Evolutionary conservation across 1,284 basidiomycete genomes (phyloP).

Genomic region (Porodaedalea pini): DNA sequence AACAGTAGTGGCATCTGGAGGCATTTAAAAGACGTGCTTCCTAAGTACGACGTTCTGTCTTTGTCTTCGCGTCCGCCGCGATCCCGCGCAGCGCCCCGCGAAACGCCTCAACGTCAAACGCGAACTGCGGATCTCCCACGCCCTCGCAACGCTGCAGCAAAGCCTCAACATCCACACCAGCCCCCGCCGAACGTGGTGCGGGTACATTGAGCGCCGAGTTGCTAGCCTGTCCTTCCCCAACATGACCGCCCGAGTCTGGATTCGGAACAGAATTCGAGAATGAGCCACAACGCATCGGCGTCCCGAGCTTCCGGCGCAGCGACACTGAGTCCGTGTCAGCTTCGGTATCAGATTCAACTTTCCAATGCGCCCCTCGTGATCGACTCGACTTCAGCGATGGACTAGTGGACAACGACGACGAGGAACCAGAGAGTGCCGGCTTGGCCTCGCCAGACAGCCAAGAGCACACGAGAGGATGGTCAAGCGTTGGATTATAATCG

Average conservation of each 20-base stretch:
- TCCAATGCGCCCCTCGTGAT: background rate
- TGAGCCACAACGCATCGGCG: conserved; percentile 16
- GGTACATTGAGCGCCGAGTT: background rate
- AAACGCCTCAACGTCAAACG: conserved; percentile 21
- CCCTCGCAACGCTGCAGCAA: conserved; percentile 14
- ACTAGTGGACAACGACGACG: conserved; percentile 24
- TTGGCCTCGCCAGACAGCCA: conserved; percentile 29
- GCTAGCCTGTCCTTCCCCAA: too few species aligned
- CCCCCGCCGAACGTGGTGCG: background rate
- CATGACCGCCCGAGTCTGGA: too few species aligned
- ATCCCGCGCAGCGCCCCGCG: conserved; percentile 16
- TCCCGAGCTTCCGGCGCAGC: conserved; percentile 14
- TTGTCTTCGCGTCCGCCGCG: background rate
- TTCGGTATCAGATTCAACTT: conserved; percentile 6
- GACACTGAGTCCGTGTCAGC: conserved; percentile 4
- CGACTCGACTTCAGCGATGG: background rate
- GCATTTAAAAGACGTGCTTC: too few species aligned
- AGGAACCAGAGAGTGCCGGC: background rate
- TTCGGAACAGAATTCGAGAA: conserved; percentile 32
- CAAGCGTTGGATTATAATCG: conserved; percentile 36
- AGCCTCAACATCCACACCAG: conserved; percentile 2
- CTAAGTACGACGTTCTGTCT: too few species aligned
- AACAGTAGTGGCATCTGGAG: too few species aligned
- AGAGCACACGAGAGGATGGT: conserved; percentile 38
- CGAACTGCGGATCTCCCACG: conserved; percentile 15